Conservation (phyloP, 2,329 filamentous ascomycete species). For the Talaromyces sp. region DNA sequence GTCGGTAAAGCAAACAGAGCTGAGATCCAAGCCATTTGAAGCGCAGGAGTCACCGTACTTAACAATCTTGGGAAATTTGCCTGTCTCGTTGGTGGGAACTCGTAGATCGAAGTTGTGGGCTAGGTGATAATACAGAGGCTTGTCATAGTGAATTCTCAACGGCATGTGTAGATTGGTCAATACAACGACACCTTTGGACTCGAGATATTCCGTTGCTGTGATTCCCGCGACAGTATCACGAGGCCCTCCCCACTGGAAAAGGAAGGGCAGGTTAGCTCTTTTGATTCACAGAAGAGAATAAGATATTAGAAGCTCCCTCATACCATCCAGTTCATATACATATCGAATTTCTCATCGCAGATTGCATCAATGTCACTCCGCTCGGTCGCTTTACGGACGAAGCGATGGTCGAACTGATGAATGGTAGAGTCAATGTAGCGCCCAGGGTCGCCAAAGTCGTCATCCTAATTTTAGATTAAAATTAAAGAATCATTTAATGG, state of each 20-base stretch:
- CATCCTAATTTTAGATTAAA: not conserved
- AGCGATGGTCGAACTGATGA: conserved; percentile 11
- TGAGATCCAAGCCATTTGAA: not conserved
- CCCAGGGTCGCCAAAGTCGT: conserved; percentile 10
- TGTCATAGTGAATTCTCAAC: conserved; percentile 1
- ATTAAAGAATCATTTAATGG: too few relatives aligned
- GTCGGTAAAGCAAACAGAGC: too few relatives aligned
- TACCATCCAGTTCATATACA: conserved; percentile 16
- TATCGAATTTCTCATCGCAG: conserved; percentile 12
- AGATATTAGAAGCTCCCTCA: not conserved
- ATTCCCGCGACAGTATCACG: conserved; percentile 2
- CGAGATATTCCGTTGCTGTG: conserved; percentile 14
- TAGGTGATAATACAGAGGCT: not conserved
- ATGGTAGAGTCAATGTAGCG: conserved; percentile 4
- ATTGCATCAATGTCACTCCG: conserved; percentile 16
- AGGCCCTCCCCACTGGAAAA: conserved; percentile 6
- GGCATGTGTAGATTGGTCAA: not conserved
- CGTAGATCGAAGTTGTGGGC: not conserved
- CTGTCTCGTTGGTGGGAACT: not conserved
- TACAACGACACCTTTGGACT: conserved; percentile 11
- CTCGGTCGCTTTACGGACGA: conserved; percentile 8
- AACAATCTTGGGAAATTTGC: conserved; percentile 14
- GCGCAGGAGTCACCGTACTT: conserved; percentile 5
- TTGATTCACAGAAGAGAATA: too few relatives aligned
- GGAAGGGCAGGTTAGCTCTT: too few relatives aligned